Evolutionary conservation across 306 rosid genomes (phyloP).

Genomic region (Datisca glomerata): DNA sequence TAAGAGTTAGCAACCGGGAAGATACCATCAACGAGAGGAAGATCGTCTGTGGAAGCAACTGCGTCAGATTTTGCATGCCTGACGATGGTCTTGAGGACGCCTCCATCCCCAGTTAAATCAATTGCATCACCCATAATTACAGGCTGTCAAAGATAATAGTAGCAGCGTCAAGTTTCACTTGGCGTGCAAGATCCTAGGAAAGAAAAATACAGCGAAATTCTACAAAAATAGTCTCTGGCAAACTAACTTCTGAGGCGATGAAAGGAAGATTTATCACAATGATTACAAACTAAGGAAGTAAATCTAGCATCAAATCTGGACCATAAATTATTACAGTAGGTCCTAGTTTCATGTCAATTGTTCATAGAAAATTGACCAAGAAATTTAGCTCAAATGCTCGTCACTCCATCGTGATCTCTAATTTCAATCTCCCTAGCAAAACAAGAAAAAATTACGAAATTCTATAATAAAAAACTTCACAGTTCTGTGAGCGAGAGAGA

Average conservation of each 20-base stretch:
- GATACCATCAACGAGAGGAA: conserved; percentile 91
- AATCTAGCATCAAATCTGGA: too few relatives aligned
- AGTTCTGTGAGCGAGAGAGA: neutral
- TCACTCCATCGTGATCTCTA: too few relatives aligned
- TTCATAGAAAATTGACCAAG: too few relatives aligned
- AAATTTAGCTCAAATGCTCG: too few relatives aligned
- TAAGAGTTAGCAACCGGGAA: neutral
- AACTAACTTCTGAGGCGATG: too few relatives aligned
- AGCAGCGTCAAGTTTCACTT: neutral
- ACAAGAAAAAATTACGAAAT: neutral
- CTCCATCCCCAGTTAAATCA: conserved; percentile 90
- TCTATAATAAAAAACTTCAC: neutral
- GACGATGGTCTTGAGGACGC: conserved; percentile 62
- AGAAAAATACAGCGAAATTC: neutral
- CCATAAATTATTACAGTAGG: too few relatives aligned
- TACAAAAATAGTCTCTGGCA: too few relatives aligned
- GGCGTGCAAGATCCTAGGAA: neutral
- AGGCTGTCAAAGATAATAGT: conserved; percentile 14
- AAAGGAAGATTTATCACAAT: too few relatives aligned
- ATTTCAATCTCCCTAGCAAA: too few relatives aligned
- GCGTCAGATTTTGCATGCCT: conserved; percentile 76
- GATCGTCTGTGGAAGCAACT: conserved; percentile 58
- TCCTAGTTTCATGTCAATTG: too few relatives aligned
- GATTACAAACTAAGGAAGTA: too few relatives aligned
- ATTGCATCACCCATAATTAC: conserved; percentile 60